These are phyloP conservation scores for Francoa sonchifolia DNA, from an alignment of 441 rosid species.

Conservation along the genomic window DNA sequence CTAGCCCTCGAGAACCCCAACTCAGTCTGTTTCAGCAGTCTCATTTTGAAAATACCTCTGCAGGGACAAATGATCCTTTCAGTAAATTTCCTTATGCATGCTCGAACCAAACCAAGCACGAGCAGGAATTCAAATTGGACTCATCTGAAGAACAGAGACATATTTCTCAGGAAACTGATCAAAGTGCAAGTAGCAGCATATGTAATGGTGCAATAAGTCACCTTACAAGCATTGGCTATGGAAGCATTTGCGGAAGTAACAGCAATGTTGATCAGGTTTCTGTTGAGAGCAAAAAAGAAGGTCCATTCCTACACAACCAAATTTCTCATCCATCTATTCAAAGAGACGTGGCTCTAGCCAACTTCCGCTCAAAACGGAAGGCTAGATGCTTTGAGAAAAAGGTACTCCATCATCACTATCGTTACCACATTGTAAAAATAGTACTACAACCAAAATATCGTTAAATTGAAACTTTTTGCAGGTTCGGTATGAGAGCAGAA, in stretches of 20 bases:
- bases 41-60: conserved; percentile 25
- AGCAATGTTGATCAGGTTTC: conserved; percentile 39
- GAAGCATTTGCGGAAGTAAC: conserved; percentile 39
- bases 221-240: conserved; percentile 32
- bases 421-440: too few relatives aligned
- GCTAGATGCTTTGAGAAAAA: conserved; percentile 84
- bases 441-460: neutral
- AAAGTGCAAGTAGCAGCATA: conserved; percentile 52
- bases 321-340: conserved; percentile 34
- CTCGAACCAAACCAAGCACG: conserved; percentile 17
- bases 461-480: conserved; percentile 15
- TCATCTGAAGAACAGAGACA: conserved; percentile 39
- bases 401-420: conserved; percentile 28
- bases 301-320: conserved; percentile 18
- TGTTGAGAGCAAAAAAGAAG: conserved; percentile 41
- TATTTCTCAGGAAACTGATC: conserved; percentile 41
- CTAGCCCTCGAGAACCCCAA: conserved; percentile 46
- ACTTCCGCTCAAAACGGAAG: conserved; percentile 81
- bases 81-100: conserved; percentile 24
- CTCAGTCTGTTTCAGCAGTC: conserved; percentile 24
- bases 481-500: conserved; percentile 88
- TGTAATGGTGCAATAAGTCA: conserved; percentile 35
- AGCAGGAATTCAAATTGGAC: conserved; percentile 22
- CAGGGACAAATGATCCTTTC: too few relatives aligned
- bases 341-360: conserved; percentile 74